A percentile compares a stretch with the other conserved stretches of the same genome.
Conservation (phyloP, 2,329 filamentous ascomycete species). For the Hypoxylon sp. region DNA sequence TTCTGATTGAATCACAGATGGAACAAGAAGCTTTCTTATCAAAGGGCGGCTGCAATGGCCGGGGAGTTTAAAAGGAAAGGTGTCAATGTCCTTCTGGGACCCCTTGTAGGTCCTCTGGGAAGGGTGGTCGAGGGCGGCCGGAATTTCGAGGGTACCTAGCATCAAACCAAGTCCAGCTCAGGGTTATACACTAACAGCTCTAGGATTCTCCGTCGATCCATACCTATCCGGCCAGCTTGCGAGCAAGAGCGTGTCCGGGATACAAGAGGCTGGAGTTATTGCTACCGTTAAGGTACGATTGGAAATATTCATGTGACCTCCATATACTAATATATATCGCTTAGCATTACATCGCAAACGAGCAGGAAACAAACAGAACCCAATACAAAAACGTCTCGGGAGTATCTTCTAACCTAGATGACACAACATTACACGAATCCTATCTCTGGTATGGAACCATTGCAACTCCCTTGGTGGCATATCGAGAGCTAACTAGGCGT, state of each 20-base stretch:
- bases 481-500: not conserved
- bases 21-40: conserved; percentile 68
- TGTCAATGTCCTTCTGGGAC: conserved; percentile 73
- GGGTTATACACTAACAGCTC: not conserved
- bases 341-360: conserved; percentile 68
- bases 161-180: not conserved
- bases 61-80: conserved; percentile 71
- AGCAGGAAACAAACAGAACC: conserved; percentile 69
- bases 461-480: conserved; percentile 15
- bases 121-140: conserved; percentile 60
- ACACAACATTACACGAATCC: conserved; percentile 63
- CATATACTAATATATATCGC: too few relatives aligned
- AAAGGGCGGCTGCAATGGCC: conserved; percentile 71
- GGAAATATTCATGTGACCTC: too few relatives aligned
- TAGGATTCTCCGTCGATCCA: conserved; percentile 32
- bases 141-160: conserved; percentile 56
- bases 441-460: conserved; percentile 58
- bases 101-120: conserved; percentile 65
- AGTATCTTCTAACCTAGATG: conserved; percentile 57
- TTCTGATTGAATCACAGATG: conserved; percentile 56
- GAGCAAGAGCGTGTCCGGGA: conserved; percentile 64
- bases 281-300: conserved; percentile 45
- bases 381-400: not conserved
- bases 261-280: conserved; percentile 47
- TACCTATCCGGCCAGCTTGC: conserved; percentile 48